Evolutionary conservation across 116 monocot genomes (phyloP).

Genomic region (Trichopus zeylanicus): DNA sequence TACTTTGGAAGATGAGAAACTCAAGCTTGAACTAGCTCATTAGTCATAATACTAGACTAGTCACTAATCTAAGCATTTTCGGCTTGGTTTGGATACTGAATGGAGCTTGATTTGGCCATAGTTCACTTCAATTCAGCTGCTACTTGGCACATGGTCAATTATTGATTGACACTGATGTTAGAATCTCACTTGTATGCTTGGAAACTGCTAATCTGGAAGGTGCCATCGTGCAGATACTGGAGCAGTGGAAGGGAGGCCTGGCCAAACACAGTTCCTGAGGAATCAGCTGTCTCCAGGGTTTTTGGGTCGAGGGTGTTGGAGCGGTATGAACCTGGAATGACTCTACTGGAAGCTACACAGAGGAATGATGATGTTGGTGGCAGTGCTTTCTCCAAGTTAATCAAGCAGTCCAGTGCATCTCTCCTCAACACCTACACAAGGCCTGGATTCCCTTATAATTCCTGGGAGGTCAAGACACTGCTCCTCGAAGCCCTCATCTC

Average conservation of each 20-base stretch:
- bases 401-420: constrained; percentile 79
- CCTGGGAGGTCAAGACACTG: constrained; percentile 87
- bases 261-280: constrained; percentile 70
- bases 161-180: not conserved
- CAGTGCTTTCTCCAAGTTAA: constrained; percentile 50
- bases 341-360: constrained; percentile 63
- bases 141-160: too few relatives aligned
- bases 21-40: too few relatives aligned
- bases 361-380: constrained; percentile 61
- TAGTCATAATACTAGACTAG: too few relatives aligned
- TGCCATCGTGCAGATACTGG: constrained; percentile 49
- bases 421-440: constrained; percentile 79
- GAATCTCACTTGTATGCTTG: not conserved
- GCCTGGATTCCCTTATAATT: constrained; percentile 39
- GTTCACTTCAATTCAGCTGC: too few relatives aligned
- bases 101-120: too few relatives aligned
- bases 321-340: constrained; percentile 63
- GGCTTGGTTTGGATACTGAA: too few relatives aligned
- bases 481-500: constrained; percentile 71
- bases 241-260: constrained; percentile 64
- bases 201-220: not conserved
- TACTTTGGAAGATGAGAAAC: too few relatives aligned
- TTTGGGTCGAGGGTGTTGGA: constrained; percentile 75
- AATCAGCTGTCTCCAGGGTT: constrained; percentile 59
- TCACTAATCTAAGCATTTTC: too few relatives aligned